Evolutionary conservation across 371 early-diverging fungal species (phyloP), one percentile per base, ranked within the genome.

Genomic region (Dichotomocladium elegans): DNA sequence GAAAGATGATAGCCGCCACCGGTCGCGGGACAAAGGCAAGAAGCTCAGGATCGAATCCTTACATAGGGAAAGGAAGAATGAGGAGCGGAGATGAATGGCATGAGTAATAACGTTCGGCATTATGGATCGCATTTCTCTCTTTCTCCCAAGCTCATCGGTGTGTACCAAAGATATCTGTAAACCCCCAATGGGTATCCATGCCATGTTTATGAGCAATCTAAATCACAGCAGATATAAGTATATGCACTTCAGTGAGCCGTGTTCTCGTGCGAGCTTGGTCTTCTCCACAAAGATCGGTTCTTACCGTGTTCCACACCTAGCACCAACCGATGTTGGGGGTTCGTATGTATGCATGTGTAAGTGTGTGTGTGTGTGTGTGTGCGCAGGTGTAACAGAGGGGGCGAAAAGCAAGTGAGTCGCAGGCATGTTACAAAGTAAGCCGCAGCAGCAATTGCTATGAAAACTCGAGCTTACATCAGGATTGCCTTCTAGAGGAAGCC

Each of bases 401-500:
- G 17, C 34, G 43, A 33, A 10, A n/a, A n/a, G n/a, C n/a, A n/a
- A n/a, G n/a, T n/a, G n/a, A n/a, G n/a, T n/a, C n/a, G n/a, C n/a
- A n/a, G n/a, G n/a, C n/a, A n/a, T n/a, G n/a, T n/a, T n/a, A n/a
- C n/a, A n/a, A n/a, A n/a, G n/a, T n/a, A n/a, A n/a, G n/a, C n/a
- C n/a, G n/a, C n/a, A n/a, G n/a, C n/a, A n/a, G n/a, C n/a, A n/a
- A n/a, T n/a, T n/a, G n/a, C n/a, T n/a, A n/a, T n/a, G n/a, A n/a
- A n/a, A n/a, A n/a, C n/a, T n/a, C n/a, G n/a, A 26, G 48, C 61
- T 61, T 63, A 89, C 90, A 29, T 90, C 89, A 17, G 93, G 93
- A 57, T 91, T 91, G 3, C 87, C 82, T 64, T 93, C 93, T 24
- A 93, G 83, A 12, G 93, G 90, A 10, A 89, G 62, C 93, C 93